Percentiles rank a stretch among this genome's conserved stretches.
These are phyloP conservation scores for Wickerhamomyces sp. DNA, from an alignment of 1,139 yeast species.

Conservation along the genomic window DNA sequence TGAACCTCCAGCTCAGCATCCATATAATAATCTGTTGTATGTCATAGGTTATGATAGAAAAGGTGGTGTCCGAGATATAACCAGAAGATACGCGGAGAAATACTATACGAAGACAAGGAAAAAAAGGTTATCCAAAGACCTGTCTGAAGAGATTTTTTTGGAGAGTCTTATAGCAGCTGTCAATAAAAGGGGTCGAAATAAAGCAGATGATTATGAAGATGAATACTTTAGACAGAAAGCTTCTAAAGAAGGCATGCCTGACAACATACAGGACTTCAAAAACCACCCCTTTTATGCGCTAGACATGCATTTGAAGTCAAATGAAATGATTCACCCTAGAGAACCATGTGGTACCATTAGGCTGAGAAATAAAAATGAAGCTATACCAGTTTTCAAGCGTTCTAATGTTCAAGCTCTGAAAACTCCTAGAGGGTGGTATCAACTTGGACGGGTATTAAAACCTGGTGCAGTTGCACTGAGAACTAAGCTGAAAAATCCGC, in stretches of 20 bases:
- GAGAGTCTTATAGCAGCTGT: conserved; percentile 26
- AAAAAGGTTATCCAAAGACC: conserved; percentile 61
- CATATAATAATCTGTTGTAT: conserved; percentile 61
- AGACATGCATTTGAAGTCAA: conserved; percentile 65
- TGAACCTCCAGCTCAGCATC: conserved; percentile 70
- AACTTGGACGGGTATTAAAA: conserved; percentile 71
- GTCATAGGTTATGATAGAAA: conserved; percentile 69
- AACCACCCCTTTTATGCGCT: conserved; percentile 86
- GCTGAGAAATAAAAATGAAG: conserved; percentile 33
- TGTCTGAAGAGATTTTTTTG: conserved; percentile 62
- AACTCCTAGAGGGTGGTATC: conserved; percentile 84
- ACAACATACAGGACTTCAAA: conserved; percentile 73
- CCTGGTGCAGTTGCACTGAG: conserved; percentile 67
- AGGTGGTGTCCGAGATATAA: conserved; percentile 74
- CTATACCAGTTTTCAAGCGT: conserved; percentile 58
- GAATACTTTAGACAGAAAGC: conserved; percentile 67
- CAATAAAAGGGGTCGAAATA: conserved; percentile 32
- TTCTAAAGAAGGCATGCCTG: conserved; percentile 82
- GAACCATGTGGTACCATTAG: conserved; percentile 74
- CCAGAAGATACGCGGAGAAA: conserved; percentile 70
- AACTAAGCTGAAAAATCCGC: conserved; percentile 26
- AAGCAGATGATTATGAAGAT: conserved; percentile 64
- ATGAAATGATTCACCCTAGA: conserved; percentile 68
- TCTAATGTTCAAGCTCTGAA: conserved; percentile 57
- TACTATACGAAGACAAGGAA: conserved; percentile 73